Evolutionary conservation across 345 rosid species (phyloP), one percentile per base, ranked within the genome.

Genomic region (Luvunga scandens): DNA sequence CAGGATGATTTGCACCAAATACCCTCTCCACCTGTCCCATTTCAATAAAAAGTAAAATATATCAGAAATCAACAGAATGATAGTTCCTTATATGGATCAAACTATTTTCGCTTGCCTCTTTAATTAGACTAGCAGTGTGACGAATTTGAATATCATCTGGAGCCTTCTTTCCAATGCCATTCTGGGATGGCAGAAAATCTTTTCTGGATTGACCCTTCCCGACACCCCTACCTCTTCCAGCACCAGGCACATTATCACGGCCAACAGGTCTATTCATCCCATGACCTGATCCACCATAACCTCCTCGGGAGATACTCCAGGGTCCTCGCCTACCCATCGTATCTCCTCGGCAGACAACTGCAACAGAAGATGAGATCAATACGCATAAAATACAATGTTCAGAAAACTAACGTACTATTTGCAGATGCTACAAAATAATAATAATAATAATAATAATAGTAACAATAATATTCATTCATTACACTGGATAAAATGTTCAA

Each of bases 281-380:
- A 27, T 69, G 87, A 66, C 83, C 84, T 18, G 88, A 65, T 76
- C 81, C 84, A 75, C 87, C 86, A 76, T 83, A 81, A 83, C 84
- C 79, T 72, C 88, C 87, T 24, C 83, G 91, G 78, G 90, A 83
- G 89, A 81, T 53, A 88, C 69, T 53, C 87, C 87, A 79, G 89
- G 93, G 76, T 88, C 92, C 38, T 88, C 94, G 3, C 79, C 86
- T 61, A 80, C 87, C 98, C 98, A 94, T 83, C 88, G 91, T 77
- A 94, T 89, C 81, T 94, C 98, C 76, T 89, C 93, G 7, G 90
- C 87, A 78, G 95, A 90, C 78, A 94, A 92, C 98, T 94, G 88
- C 68, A 66, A 45, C 13, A 77, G n/a, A 30, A 77, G 55, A 62
- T 30, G n/a, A 70, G n/a, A 71, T 56, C n/a, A n/a, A 61, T n/a